These are phyloP conservation scores for Pestalotiopsis sp. DNA, from an alignment of 2,329 filamentous ascomycete genomes.

Conservation along the genomic window DNA sequence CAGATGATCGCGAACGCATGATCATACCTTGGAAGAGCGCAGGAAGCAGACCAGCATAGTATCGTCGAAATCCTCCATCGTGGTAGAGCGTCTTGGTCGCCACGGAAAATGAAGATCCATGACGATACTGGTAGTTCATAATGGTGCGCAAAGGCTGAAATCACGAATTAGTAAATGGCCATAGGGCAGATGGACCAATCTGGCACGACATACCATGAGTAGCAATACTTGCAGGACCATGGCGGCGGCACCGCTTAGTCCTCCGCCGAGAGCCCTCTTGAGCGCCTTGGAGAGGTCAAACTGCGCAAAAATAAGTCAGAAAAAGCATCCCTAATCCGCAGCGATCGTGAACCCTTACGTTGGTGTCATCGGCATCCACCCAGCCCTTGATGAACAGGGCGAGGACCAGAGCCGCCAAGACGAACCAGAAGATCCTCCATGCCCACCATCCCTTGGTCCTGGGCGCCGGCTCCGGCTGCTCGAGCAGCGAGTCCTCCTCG, in stretches of 20 bases:
- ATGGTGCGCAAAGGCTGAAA: slow-evolving; percentile 48
- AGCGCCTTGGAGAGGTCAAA: slow-evolving; percentile 48
- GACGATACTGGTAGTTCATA: slow-evolving; percentile 55
- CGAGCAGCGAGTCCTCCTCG: slow-evolving; percentile 23
- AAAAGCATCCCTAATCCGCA: too few species aligned
- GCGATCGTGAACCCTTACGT: slow-evolving; percentile 32
- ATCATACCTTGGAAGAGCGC: slow-evolving; percentile 46
- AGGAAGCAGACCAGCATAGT: slow-evolving; percentile 47
- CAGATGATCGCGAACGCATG: background rate
- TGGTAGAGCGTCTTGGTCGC: slow-evolving; percentile 43
- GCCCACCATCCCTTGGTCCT: slow-evolving; percentile 30
- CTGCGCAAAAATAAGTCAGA: slow-evolving; percentile 25
- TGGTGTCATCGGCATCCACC: slow-evolving; percentile 44
- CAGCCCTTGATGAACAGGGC: slow-evolving; percentile 46
- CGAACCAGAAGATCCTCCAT: slow-evolving; percentile 39
- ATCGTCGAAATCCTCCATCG: slow-evolving; percentile 43
- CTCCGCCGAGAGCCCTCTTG: slow-evolving; percentile 46
- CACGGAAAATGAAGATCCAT: slow-evolving; percentile 41
- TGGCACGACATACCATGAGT: slow-evolving; percentile 42
- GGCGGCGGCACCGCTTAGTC: slow-evolving; percentile 48
- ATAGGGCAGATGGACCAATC: background rate
- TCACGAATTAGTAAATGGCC: background rate
- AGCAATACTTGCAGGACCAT: slow-evolving; percentile 51
- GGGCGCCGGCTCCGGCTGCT: slow-evolving; percentile 17
- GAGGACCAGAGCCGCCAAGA: slow-evolving; percentile 33